phyloP scores from a whole-genome alignment of 139 green algal species.

The Diplosphaera chodatii region DNA sequence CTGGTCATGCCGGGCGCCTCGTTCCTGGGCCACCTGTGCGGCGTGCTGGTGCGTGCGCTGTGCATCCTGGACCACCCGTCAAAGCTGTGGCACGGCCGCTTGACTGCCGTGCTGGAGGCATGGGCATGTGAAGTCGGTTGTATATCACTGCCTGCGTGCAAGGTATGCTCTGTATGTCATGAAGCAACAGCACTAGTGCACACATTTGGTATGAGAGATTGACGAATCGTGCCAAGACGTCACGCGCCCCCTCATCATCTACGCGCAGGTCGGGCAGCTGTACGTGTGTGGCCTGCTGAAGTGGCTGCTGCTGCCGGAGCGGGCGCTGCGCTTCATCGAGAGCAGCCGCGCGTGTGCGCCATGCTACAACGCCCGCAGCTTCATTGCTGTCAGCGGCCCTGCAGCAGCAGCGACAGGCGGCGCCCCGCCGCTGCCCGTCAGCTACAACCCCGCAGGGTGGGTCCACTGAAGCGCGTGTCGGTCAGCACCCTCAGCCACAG shows the following conservation, averaged over 20 bases:
- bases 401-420: not conserved
- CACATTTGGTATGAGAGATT: too few species aligned
- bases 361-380: not conserved
- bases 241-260: too few species aligned
- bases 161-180: too few species aligned
- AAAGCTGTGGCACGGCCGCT: too few species aligned
- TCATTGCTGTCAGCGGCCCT: not conserved
- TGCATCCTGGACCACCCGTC: too few species aligned
- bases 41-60: constrained; percentile 58
- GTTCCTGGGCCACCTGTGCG: constrained; percentile 67
- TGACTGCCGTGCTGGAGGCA: too few species aligned
- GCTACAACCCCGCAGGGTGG: not conserved
- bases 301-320: constrained; percentile 23
- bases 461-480: too few species aligned
- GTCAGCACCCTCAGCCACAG: too few species aligned
- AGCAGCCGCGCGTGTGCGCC: not conserved
- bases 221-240: too few species aligned
- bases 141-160: too few species aligned
- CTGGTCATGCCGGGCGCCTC: constrained; percentile 58
- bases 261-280: constrained; percentile 38
- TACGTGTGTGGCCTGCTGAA: constrained; percentile 31
- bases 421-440: not conserved
- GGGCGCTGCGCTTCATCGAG: constrained; percentile 20
- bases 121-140: too few species aligned
- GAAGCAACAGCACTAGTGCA: too few species aligned